A percentile compares a stretch with the other conserved stretches of the same genome.
phyloP scores from a whole-genome alignment of 768 basidiomycete species.

The Collybia mongolica region DNA sequence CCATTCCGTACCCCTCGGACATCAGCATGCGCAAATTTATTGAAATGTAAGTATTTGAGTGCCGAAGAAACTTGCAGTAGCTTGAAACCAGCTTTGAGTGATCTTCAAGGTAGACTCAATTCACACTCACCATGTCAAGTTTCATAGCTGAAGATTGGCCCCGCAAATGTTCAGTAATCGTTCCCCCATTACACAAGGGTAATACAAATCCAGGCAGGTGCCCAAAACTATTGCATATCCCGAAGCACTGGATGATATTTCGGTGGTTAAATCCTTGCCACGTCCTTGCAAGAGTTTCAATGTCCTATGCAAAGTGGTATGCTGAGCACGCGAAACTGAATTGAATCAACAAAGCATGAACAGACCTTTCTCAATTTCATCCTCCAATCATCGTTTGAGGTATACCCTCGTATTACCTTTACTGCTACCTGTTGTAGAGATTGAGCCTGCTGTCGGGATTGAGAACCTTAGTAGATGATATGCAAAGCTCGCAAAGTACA shows the following conservation, averaged over 20 bases:
- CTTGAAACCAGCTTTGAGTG: not conserved
- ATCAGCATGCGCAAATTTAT: slow-evolving; percentile 3
- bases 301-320: not conserved
- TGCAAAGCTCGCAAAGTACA: not conserved
- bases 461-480: not conserved
- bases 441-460: too few species aligned
- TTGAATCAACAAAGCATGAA: not conserved
- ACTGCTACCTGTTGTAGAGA: slow-evolving; percentile 3
- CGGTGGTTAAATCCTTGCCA: slow-evolving; percentile 4
- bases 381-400: not conserved
- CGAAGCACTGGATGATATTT: slow-evolving; percentile 5
- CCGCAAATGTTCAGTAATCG: not conserved
- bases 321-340: not conserved
- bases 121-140: not conserved
- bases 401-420: slow-evolving; percentile 3
- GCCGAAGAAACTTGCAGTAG: not conserved
- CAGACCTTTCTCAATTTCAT: not conserved
- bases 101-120: not conserved
- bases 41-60: slow-evolving; percentile 4
- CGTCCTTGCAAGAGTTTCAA: not conserved
- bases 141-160: not conserved
- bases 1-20: slow-evolving; percentile 5
- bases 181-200: not conserved
- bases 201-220: slow-evolving; percentile 1
- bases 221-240: not conserved